Percentiles rank a stretch among this genome's conserved stretches.
Evolutionary conservation across 805 yeast species (phyloP).

Genomic region (Candida suzukii): DNA sequence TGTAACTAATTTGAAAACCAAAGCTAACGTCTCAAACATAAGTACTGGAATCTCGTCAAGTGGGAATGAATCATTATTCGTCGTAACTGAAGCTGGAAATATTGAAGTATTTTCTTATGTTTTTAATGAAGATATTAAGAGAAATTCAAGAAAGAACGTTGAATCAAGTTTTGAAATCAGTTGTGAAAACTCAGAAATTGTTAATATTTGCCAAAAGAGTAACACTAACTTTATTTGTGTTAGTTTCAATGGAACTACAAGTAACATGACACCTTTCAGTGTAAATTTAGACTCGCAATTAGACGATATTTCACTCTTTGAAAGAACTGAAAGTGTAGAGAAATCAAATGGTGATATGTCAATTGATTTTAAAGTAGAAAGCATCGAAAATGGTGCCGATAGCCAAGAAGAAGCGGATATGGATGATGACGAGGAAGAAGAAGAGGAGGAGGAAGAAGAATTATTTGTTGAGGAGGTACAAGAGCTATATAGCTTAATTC

Average conservation of each 20-base stretch:
- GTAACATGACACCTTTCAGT: slow-evolving; percentile 1
- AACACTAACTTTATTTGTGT: slow-evolving; percentile 9
- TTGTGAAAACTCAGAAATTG: background rate
- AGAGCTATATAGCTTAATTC: slow-evolving; percentile 15
- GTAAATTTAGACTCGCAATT: background rate
- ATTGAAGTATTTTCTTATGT: slow-evolving; percentile 22
- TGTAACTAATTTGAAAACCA: slow-evolving; percentile 27
- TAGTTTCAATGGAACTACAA: slow-evolving; percentile 21
- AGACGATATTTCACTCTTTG: slow-evolving; percentile 2
- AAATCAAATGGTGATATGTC: slow-evolving; percentile 9
- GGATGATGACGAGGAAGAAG: slow-evolving; percentile 7
- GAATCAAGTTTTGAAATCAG: slow-evolving; percentile 9
- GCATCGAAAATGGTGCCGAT: slow-evolving; percentile 12
- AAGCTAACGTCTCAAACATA: slow-evolving; percentile 1
- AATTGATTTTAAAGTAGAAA: slow-evolving; percentile 4
- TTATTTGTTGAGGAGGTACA: slow-evolving; percentile 17
- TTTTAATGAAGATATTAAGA: slow-evolving; percentile 21
- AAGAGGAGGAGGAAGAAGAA: slow-evolving; percentile 9
- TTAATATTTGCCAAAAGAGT: slow-evolving; percentile 3
- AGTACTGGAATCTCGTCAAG: background rate
- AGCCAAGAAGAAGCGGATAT: slow-evolving; percentile 9
- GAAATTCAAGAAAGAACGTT: slow-evolving; percentile 3
- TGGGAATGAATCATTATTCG: slow-evolving; percentile 18
- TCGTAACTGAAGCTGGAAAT: slow-evolving; percentile 24
- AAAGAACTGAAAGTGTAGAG: slow-evolving; percentile 3